Base-by-base conservation (phyloP, 345 rosid species). In the Rhizophora apiculata region DNA sequence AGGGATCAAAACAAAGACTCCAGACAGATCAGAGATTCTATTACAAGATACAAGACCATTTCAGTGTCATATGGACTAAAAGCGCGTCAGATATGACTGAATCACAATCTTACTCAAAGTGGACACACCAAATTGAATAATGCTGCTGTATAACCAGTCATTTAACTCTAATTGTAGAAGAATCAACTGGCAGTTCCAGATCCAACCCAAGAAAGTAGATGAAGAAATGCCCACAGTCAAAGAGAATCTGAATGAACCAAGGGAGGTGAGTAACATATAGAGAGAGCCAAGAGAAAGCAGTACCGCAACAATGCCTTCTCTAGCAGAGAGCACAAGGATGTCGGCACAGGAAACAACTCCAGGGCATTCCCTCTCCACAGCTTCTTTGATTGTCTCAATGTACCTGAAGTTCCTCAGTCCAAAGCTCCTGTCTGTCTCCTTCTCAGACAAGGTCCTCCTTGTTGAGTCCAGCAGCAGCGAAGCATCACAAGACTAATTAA, bases 401-500 rank as follows among this genome's bases (percentile, higher is more conserved):
- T 94, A 94, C 76, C 98, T 88, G 75, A 94, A 94, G 82, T 94
- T 94, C 79, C 98, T 88, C 26, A 94, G 73, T 0, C 97, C 98
- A 75, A 94, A 94, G 78, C 97, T 94, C 78, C 98, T 81, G 85
- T 91, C 98, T 8, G 89, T 87, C 68, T 94, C 98, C 85, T 91
- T 94, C 87, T 91, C 98, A 27, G 97, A 93, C 81, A 94, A 75
- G 79, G 65, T 82, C 81, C 95, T 91, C 80, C 98, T 88, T 56
- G 96, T 94, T 15, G 98, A 94, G 85, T 94, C 98, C 85, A 94
- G 78, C 79, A 94, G 81, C 81, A 91, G 87, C 57, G 98, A 94
- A 62, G 98, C 97, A 78, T 94, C 98, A 60, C 97, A 94, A 59
- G 98, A 91, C 98, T 94, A 69, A 3, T 11, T 39, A 37, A 59